A percentile compares a stretch with the other conserved stretches of the same genome.
These are phyloP conservation scores for Xerocomus cyaneibrunnescens DNA, from an alignment of 1,284 basidiomycete genomes.

Conservation along the genomic window DNA sequence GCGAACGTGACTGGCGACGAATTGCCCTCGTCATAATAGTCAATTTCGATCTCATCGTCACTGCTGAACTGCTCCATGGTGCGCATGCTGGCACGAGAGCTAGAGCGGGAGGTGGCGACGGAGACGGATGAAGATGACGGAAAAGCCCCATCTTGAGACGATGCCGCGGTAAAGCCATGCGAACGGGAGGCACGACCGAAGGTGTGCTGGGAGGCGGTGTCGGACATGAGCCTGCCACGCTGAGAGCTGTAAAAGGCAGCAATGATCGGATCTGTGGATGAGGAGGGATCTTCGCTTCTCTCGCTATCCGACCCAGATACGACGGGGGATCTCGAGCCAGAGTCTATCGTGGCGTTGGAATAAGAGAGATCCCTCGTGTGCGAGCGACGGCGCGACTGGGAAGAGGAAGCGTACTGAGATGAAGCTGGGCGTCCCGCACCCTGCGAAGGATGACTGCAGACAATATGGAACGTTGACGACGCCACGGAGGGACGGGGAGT, in stretches of 20 bases:
- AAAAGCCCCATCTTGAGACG: constrained; percentile 29
- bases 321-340: constrained; percentile 9
- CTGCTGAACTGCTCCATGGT: constrained; percentile 46
- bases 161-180: constrained; percentile 18
- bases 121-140: constrained; percentile 46
- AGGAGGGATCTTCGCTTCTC: constrained; percentile 36
- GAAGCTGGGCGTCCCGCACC: constrained; percentile 28
- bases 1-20: constrained; percentile 36
- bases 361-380: constrained; percentile 7
- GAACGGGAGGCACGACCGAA: constrained; percentile 40
- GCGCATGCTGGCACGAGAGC: constrained; percentile 37
- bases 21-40: constrained; percentile 39
- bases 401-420: constrained; percentile 11
- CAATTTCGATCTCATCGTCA: constrained; percentile 49
- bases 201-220: constrained; percentile 52
- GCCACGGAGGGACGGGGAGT: constrained; percentile 55
- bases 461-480: constrained; percentile 17
- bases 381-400: constrained; percentile 20
- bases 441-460: constrained; percentile 45
- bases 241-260: constrained; percentile 19
- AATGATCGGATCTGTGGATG: constrained; percentile 29
- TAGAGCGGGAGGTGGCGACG: constrained; percentile 41
- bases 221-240: constrained; percentile 36
- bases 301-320: constrained; percentile 27
- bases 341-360: not conserved